Percentiles rank a stretch among this genome's conserved stretches.
These are phyloP conservation scores for Pistacia vera DNA, from an alignment of 345 rosid species.

Conservation along the genomic window DNA sequence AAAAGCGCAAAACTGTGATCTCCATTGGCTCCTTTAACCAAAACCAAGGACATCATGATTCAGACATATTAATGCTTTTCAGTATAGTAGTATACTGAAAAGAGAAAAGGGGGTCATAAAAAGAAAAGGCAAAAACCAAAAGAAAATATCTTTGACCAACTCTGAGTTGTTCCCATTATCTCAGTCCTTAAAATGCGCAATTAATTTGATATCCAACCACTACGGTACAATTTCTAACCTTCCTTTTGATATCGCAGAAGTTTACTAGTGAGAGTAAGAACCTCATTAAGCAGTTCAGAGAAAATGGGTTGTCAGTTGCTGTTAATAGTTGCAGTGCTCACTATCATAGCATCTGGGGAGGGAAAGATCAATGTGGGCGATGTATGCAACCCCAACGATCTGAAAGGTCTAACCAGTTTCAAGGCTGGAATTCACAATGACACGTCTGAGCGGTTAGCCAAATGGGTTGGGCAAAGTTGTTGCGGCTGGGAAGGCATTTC, in stretches of 20 bases:
- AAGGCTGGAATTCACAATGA: constrained; percentile 42
- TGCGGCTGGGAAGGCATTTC: constrained; percentile 57
- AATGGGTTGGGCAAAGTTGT: constrained; percentile 45
- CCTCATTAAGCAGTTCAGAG: background rate
- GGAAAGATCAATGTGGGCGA: constrained; percentile 15
- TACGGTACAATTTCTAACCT: constrained; percentile 7
- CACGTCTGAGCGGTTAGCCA: constrained; percentile 45
- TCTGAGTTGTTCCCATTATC: background rate
- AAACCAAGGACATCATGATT: constrained; percentile 36
- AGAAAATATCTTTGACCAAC: constrained; percentile 16
- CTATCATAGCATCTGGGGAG: constrained; percentile 13
- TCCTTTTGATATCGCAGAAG: background rate
- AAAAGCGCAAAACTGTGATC: background rate
- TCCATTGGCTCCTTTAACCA: constrained; percentile 18
- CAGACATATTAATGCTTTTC: constrained; percentile 36
- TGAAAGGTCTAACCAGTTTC: constrained; percentile 43
- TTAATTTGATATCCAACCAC: constrained; percentile 10
- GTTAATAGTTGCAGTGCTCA: constrained; percentile 24
- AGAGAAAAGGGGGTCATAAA: constrained; percentile 13
- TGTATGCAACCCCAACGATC: constrained; percentile 43
- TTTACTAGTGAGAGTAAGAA: background rate
- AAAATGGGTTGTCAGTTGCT: constrained; percentile 37
- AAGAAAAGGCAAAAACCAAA: constrained; percentile 13
- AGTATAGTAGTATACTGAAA: constrained; percentile 30
- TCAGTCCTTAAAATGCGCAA: background rate